Base-by-base conservation (phyloP, 495 filamentous ascomycete species). In the Neurospora cerealis region DNA sequence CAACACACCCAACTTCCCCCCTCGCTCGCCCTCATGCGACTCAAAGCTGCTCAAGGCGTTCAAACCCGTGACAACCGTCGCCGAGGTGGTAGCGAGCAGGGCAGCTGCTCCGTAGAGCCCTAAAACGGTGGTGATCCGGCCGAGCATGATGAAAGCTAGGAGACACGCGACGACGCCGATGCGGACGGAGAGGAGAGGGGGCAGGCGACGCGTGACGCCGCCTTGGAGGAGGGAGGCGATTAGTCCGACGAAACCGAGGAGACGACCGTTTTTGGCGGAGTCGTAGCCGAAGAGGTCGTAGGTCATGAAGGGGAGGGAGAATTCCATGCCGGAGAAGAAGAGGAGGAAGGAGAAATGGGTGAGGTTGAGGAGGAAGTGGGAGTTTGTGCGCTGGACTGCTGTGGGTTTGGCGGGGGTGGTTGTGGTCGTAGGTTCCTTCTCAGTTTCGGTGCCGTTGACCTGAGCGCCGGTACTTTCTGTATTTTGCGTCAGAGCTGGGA, bases 261-360 rank as follows among this genome's bases (percentile, higher is more conserved):
- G 89, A n/a, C 89, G 89, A 8, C 96, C 96, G 75, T 93, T 95
- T 19, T 92, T 86, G 3, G 88, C 86, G 6, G 93, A 91, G n/a
- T 88, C 88, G 78, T 92, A 93, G 5, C 86, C 87, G 81, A 97
- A 98, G 42, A 98, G 87, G 72, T 97, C 95, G 76, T 94, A 96
- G 0, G 96, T 98, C 88, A 98, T 93, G 83, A 99, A 99, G 0
- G 96, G 94, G 0, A 99, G 90, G 1, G 90, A 93, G 80, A 97
- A 98, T 77, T 99, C 96, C 90, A 99, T 92, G 70, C 96, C 96
- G 32, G 93, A 96, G 82, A 99, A 99, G 77, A 97, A 97, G 11
- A 99, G 89, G 72, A 99, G 89, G 83, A 99, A 99, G 62, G 90
- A 80, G 78, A 99, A 89, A 80, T 99, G 96, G 0, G 94, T 89